Conservation (phyloP, 2,329 filamentous ascomycete genomes). For the Neonectria sp. region DNA sequence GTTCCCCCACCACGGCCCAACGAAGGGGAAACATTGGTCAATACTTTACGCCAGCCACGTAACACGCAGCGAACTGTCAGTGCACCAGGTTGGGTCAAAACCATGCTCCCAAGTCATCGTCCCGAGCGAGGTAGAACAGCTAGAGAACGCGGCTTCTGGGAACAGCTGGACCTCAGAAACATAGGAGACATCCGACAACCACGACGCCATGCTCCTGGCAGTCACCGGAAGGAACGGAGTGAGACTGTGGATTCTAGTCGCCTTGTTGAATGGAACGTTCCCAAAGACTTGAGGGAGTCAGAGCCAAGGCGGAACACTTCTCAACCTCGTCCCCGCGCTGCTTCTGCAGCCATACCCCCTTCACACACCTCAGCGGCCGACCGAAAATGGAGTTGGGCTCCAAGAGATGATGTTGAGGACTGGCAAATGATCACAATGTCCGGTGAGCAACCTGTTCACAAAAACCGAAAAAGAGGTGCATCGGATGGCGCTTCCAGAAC, state of each 20-base stretch:
- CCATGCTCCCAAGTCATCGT: constrained; percentile 63
- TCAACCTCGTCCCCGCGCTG: not conserved
- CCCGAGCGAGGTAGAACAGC: constrained; percentile 66
- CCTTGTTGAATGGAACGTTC: constrained; percentile 55
- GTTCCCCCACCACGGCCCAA: not conserved
- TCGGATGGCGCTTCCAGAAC: not conserved
- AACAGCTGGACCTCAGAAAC: constrained; percentile 37
- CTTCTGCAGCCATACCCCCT: not conserved
- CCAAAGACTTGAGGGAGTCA: constrained; percentile 45
- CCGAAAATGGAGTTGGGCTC: constrained; percentile 40
- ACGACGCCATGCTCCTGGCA: constrained; percentile 30
- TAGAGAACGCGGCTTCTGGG: constrained; percentile 53
- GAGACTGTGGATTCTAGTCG: constrained; percentile 49
- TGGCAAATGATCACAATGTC: constrained; percentile 20
- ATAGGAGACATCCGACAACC: not conserved
- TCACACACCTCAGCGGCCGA: not conserved
- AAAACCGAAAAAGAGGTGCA: not conserved
- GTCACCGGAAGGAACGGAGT: constrained; percentile 34
- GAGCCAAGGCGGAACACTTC: constrained; percentile 2
- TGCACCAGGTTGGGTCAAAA: constrained; percentile 56
- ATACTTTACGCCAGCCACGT: not conserved
- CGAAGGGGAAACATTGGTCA: not conserved
- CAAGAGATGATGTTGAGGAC: constrained; percentile 26
- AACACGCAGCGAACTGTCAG: constrained; percentile 1
- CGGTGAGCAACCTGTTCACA: not conserved